A percentile compares a stretch with the other conserved stretches of the same genome.
phyloP scores from a whole-genome alignment of 306 rosid species.

The Prunus davidiana region DNA sequence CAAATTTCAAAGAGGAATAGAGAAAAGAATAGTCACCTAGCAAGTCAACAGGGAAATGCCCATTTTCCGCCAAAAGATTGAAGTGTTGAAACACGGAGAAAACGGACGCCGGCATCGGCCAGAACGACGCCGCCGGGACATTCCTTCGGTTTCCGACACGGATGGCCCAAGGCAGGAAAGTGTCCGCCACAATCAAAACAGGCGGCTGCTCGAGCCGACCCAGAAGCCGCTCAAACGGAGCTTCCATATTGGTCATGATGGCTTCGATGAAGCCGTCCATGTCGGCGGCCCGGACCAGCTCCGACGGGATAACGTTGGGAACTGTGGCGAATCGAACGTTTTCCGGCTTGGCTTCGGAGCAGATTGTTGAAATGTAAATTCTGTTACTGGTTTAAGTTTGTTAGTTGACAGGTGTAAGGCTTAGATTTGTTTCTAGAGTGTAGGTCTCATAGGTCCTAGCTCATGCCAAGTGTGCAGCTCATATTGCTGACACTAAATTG shows the following conservation, averaged over 20 bases:
- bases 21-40: constrained; percentile 19
- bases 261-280: constrained; percentile 26
- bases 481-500: too few relatives aligned
- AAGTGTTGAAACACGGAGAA: constrained; percentile 32
- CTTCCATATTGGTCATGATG: constrained; percentile 45
- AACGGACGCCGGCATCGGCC: constrained; percentile 32
- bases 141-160: constrained; percentile 33
- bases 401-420: too few relatives aligned
- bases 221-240: constrained; percentile 34
- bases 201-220: constrained; percentile 24
- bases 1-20: too few relatives aligned
- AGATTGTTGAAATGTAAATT: too few relatives aligned
- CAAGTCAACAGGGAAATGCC: constrained; percentile 22
- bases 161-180: constrained; percentile 29
- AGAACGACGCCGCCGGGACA: constrained; percentile 40
- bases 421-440: too few relatives aligned
- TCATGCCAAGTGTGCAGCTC: too few relatives aligned
- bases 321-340: constrained; percentile 31
- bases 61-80: constrained; percentile 24
- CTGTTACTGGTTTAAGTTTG: too few relatives aligned
- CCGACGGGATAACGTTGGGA: constrained; percentile 48
- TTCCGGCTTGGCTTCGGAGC: constrained; percentile 28
- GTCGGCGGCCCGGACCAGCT: constrained; percentile 20
- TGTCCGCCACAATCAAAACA: constrained; percentile 23
- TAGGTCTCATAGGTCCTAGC: too few relatives aligned